Evolutionary conservation across 805 yeast genomes (phyloP).

Genomic region (Wickerhamiella occidentalis): DNA sequence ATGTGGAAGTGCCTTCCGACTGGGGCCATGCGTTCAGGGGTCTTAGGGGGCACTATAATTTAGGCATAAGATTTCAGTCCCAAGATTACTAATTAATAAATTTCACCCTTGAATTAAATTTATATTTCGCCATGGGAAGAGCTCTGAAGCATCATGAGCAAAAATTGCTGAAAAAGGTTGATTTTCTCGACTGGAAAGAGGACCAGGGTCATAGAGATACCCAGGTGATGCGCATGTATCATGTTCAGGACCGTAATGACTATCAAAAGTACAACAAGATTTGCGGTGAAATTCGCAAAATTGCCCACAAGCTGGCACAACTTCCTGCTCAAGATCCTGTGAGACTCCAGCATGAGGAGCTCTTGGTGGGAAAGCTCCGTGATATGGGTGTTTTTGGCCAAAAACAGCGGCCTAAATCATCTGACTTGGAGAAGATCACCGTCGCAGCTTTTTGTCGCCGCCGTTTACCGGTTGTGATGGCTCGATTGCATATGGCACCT

Average conservation of each 20-base stretch:
- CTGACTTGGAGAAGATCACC: conserved; percentile 82
- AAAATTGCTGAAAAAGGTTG: conserved; percentile 87
- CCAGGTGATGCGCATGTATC: conserved; percentile 92
- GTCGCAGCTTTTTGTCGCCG: conserved; percentile 90
- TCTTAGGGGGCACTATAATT: not conserved
- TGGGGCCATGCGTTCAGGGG: not conserved
- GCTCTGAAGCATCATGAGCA: conserved; percentile 89
- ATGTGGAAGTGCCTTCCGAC: not conserved
- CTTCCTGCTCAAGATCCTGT: conserved; percentile 80
- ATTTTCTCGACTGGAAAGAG: conserved; percentile 94
- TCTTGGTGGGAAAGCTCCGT: conserved; percentile 74
- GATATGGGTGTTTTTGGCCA: conserved; percentile 80
- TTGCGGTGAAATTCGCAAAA: conserved; percentile 81
- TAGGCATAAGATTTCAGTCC: not conserved
- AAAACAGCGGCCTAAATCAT: conserved; percentile 59
- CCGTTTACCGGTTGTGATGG: conserved; percentile 89
- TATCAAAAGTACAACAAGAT: conserved; percentile 86
- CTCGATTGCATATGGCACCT: conserved; percentile 86
- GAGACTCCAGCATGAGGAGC: conserved; percentile 77
- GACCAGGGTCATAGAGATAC: conserved; percentile 91
- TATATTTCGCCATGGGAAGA: conserved; percentile 30
- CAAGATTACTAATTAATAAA: not conserved
- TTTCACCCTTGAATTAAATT: not conserved
- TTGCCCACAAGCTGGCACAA: conserved; percentile 75
- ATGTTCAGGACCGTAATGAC: conserved; percentile 88